These are phyloP conservation scores for Teratosphaeria epicoccoides DNA, from an alignment of 2,329 filamentous ascomycete genomes.

Conservation along the genomic window DNA sequence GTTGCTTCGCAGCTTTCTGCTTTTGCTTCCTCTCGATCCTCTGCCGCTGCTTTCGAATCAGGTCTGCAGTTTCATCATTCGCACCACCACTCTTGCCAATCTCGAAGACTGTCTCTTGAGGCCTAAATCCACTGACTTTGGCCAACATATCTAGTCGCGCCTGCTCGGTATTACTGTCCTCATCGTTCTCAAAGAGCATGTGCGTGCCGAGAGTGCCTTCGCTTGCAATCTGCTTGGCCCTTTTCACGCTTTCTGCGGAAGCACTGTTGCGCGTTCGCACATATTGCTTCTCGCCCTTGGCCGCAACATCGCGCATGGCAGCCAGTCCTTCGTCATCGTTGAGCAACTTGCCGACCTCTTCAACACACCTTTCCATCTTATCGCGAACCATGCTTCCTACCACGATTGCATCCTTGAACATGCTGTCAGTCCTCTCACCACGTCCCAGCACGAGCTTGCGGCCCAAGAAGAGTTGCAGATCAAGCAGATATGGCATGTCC, in stretches of 20 bases:
- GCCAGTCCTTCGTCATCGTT: conserved; percentile 64
- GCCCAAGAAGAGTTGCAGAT: conserved; percentile 90
- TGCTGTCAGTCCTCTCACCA: conserved; percentile 46
- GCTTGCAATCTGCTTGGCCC: conserved; percentile 67
- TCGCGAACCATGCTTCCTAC: conserved; percentile 67
- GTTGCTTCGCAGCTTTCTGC: conserved; percentile 28
- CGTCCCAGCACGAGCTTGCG: conserved; percentile 69
- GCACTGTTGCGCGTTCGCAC: conserved; percentile 81
- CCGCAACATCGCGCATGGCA: conserved; percentile 60
- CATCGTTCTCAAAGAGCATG: conserved; percentile 54
- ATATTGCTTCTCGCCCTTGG: conserved; percentile 88
- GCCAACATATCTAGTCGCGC: conserved; percentile 79
- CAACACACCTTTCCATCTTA: conserved; percentile 61
- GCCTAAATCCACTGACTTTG: conserved; percentile 76
- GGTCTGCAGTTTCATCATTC: conserved; percentile 56
- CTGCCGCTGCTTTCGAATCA: conserved; percentile 63
- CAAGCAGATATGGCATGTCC: conserved; percentile 83
- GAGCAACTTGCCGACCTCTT: conserved; percentile 73
- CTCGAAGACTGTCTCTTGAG: conserved; percentile 93
- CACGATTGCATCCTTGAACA: conserved; percentile 73
- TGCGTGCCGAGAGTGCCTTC: conserved; percentile 63
- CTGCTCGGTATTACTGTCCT: conserved; percentile 53
- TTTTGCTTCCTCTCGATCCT: conserved; percentile 52
- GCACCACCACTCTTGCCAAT: conserved; percentile 63
- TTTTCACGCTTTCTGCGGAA: conserved; percentile 79